These are phyloP conservation scores for Yarrowia sp. DNA, from an alignment of 805 yeast species.

Conservation along the genomic window DNA sequence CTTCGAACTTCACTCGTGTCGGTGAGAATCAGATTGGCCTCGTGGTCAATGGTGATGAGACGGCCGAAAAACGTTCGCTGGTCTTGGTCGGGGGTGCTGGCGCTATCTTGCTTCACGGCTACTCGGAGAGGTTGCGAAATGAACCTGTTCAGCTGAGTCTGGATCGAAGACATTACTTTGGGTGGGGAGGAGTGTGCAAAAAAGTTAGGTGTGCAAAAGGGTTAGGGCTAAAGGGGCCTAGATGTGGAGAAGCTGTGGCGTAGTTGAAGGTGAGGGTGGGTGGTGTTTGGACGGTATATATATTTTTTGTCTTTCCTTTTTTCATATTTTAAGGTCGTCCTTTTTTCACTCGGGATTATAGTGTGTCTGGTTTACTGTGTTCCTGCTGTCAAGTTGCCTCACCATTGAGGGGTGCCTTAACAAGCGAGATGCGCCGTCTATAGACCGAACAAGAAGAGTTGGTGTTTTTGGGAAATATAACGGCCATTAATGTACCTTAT, in stretches of 20 bases:
- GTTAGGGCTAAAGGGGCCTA: neutral
- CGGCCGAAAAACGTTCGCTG: constrained; percentile 39
- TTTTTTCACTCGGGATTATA: too few species aligned
- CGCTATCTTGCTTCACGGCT: constrained; percentile 10
- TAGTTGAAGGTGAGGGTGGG: neutral
- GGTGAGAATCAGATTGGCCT: constrained; percentile 38
- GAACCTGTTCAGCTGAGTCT: constrained; percentile 28
- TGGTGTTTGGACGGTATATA: too few species aligned
- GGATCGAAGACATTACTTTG: constrained; percentile 25
- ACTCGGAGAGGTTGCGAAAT: constrained; percentile 35
- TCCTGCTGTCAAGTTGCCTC: too few species aligned
- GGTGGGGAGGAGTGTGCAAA: neutral
- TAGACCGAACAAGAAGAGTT: too few species aligned
- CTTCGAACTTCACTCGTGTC: constrained; percentile 39
- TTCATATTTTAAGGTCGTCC: too few species aligned
- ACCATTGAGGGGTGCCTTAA: too few species aligned
- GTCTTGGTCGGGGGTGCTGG: constrained; percentile 33
- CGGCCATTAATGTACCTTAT: too few species aligned
- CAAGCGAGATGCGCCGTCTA: too few species aligned
- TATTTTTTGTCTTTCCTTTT: too few species aligned
- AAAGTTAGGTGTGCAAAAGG: neutral
- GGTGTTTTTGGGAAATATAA: too few species aligned
- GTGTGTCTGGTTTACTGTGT: too few species aligned
- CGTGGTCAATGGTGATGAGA: constrained; percentile 37
- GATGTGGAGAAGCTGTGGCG: too few species aligned